These are phyloP conservation scores for Oemleria cerasiformis DNA, from an alignment of 306 rosid species.

Conservation along the genomic window DNA sequence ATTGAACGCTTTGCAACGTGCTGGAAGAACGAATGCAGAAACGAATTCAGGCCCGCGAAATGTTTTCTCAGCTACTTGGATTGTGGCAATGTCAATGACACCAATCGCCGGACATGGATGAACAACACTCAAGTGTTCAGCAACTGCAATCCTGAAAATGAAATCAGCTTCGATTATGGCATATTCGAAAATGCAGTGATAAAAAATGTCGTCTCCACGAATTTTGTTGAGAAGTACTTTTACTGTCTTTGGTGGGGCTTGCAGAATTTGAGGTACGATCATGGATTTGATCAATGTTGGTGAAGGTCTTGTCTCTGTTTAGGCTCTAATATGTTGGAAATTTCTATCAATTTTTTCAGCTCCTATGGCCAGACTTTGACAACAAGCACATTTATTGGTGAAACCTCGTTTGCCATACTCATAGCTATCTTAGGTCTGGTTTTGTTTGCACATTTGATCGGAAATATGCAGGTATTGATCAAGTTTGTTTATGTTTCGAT, in stretches of 20 bases:
- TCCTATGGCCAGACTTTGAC: slow-evolving; percentile 70
- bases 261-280: slow-evolving; percentile 80
- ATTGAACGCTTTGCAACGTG: slow-evolving; percentile 72
- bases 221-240: slow-evolving; percentile 68
- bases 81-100: slow-evolving; percentile 45
- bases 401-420: slow-evolving; percentile 79
- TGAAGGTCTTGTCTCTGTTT: too few species aligned
- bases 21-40: slow-evolving; percentile 75
- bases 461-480: slow-evolving; percentile 91
- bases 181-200: slow-evolving; percentile 55
- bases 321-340: neutral
- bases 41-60: slow-evolving; percentile 42
- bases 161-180: slow-evolving; percentile 54
- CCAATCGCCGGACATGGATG: slow-evolving; percentile 51
- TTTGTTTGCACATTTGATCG: slow-evolving; percentile 87
- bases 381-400: slow-evolving; percentile 70
- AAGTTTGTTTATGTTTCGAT: neutral
- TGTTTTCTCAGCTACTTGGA: slow-evolving; percentile 61
- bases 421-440: slow-evolving; percentile 77
- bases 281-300: neutral
- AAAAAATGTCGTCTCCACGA: slow-evolving; percentile 49
- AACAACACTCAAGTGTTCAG: slow-evolving; percentile 54
- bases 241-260: slow-evolving; percentile 96
- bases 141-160: slow-evolving; percentile 59
- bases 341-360: slow-evolving; percentile 38